Evolutionary conservation across 225 moss, liverwort and hornwort genomes (phyloP).

Genomic region (Physcomitrellopsis africana): DNA sequence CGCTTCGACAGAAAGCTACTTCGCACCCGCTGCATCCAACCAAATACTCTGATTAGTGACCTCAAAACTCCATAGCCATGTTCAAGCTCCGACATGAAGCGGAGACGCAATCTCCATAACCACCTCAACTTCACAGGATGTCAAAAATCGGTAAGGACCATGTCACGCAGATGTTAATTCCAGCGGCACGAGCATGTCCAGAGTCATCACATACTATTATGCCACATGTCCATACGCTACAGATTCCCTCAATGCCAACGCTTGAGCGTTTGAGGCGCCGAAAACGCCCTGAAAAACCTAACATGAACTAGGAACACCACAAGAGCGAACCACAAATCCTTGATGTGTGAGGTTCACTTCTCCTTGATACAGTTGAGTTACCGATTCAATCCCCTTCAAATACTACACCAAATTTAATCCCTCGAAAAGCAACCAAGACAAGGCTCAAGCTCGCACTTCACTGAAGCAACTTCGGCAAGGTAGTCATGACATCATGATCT

Average conservation of each 20-base stretch:
- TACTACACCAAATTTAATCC: neutral
- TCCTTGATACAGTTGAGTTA: neutral
- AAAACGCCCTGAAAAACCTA: neutral
- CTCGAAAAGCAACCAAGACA: neutral
- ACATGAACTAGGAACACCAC: neutral
- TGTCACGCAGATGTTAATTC: neutral
- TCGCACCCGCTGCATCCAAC: slow-evolving; percentile 7
- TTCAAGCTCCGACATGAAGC: neutral
- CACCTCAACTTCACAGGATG: neutral
- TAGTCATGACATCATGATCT: neutral
- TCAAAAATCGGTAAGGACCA: neutral
- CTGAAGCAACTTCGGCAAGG: neutral
- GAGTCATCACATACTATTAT: neutral
- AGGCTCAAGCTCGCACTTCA: neutral
- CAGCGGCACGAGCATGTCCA: neutral
- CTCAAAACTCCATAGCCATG: neutral
- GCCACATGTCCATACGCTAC: neutral
- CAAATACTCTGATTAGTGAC: neutral
- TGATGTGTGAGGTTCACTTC: neutral
- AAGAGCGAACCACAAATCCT: neutral
- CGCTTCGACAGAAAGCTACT: neutral
- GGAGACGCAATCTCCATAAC: slow-evolving; percentile 2
- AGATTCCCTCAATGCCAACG: neutral
- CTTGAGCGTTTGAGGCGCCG: neutral
- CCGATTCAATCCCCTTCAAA: neutral